Percentiles rank a stretch among this genome's conserved stretches.
phyloP scores from a whole-genome alignment of 768 basidiomycete species.

The Termitomyces sp. region DNA sequence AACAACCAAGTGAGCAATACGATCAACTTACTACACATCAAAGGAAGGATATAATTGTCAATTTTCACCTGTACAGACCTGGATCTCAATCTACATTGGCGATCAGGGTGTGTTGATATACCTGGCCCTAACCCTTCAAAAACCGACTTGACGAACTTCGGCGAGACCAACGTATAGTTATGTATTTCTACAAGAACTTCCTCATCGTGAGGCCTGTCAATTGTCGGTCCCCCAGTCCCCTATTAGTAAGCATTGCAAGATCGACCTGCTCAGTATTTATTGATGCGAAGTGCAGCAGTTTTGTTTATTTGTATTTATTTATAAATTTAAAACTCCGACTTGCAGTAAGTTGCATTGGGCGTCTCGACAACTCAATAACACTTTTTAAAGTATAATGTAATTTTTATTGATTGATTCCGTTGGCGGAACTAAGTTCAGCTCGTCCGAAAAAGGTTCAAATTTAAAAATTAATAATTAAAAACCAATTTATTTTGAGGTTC shows the following conservation, averaged over 20 bases:
- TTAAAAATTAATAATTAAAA: no score
- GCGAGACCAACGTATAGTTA: slow-evolving; percentile 30
- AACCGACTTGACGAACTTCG: slow-evolving; percentile 53
- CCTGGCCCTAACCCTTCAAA: slow-evolving; percentile 47
- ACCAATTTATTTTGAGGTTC: no score
- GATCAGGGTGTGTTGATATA: slow-evolving; percentile 14
- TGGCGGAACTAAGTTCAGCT: no score
- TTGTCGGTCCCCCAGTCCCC: not conserved
- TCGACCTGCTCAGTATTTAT: not conserved
- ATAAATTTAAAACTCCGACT: no score
- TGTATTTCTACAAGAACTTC: not conserved
- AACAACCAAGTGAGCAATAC: not conserved
- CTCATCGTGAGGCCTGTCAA: slow-evolving; percentile 9
- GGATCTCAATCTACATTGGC: not conserved
- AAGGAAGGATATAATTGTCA: slow-evolving; percentile 58
- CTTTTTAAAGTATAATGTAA: no score
- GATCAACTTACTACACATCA: slow-evolving; percentile 57
- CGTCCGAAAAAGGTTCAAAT: no score
- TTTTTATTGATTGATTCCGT: no score
- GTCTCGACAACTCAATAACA: no score
- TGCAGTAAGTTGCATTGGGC: no score
- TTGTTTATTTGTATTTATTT: no score
- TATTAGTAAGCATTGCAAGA: not conserved
- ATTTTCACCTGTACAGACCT: slow-evolving; percentile 44
- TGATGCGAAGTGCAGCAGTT: no score